Evolutionary conservation across 352 stramenopile genomes (phyloP).

Genomic region (Blastocystis sp.): DNA sequence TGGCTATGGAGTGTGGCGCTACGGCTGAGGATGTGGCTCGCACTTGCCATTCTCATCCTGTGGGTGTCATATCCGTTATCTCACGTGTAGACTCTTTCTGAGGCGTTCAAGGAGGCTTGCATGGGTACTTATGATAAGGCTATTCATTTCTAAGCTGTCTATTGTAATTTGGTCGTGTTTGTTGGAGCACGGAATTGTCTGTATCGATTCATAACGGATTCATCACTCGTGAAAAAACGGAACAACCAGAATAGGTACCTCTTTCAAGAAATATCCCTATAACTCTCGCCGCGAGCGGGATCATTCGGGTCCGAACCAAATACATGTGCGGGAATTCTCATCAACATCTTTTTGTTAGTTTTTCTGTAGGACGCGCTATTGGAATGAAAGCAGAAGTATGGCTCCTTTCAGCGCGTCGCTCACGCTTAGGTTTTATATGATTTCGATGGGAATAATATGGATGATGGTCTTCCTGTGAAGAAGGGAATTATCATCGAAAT

Average conservation of each 20-base stretch:
- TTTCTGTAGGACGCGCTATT: too few relatives aligned
- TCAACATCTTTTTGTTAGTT: conserved; percentile 26
- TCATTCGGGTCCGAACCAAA: too few relatives aligned
- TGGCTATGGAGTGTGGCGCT: conserved; percentile 98
- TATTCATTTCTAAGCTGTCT: conserved; percentile 94
- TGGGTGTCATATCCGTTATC: conserved; percentile 77
- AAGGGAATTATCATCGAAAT: conserved; percentile 42
- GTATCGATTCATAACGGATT: background rate
- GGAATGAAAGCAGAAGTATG: conserved; percentile 26
- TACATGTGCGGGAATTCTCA: background rate
- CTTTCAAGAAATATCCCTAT: background rate
- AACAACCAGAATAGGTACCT: conserved; percentile 2
- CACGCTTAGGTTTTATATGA: conserved; percentile 58
- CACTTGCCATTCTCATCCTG: conserved; percentile 89
- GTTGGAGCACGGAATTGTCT: conserved; percentile 7
- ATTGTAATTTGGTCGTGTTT: conserved; percentile 11
- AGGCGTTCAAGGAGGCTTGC: conserved; percentile 98
- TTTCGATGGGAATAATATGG: conserved; percentile 71
- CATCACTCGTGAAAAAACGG: conserved; percentile 20
- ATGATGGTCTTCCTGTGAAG: conserved; percentile 49
- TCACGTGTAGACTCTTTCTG: conserved; percentile 86
- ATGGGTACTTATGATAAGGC: conserved; percentile 95
- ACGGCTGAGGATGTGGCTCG: conserved; percentile 96
- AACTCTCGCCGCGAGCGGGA: background rate
- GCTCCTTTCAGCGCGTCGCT: background rate